Base-by-base conservation (phyloP, 768 basidiomycete genomes). In the Leccinellum albellum region DNA sequence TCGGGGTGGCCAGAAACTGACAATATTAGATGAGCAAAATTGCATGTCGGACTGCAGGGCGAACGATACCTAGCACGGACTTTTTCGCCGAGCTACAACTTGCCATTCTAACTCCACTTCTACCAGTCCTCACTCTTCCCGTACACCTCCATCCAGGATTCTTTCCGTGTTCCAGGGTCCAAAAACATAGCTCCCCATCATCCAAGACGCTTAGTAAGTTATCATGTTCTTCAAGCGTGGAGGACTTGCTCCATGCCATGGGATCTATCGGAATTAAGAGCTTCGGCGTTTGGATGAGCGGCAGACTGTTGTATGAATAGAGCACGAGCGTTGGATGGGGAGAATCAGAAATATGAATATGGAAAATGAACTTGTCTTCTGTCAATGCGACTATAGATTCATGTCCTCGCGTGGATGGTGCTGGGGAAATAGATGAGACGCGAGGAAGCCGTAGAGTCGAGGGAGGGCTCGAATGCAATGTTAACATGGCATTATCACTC, bases 11-110 rank as follows among this genome's bases (percentile, higher is more conserved):
- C 75, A 14, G 87, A 83, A 59, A 93, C 91, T 94, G 45, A 20
- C 8, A 44, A 28, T 3, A 14, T 50, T 35, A 48, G 35, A 56
- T 51, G 23, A 63, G 55, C 13, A 60, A 50, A 20, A 57, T 9
- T 31, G n/a, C 23, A 26, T 10, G 35, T 6, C 17, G 26, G 20
- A 44, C 21, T 50, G 31, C n/a, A 50, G 45, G 51, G 26, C 20
- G 42, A 60, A 61, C 76, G 81, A 57, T 68, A 93, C 94, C 84
- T 57, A 98, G 76, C 6, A 87, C 94, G 4, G 94, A 91, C 73
- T 96, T 96, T 72, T 94, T 94, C 12, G 89, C 86, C 8, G 92
- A 91, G 70, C 92, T 96, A 69, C 94, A 96, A 42, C 88, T 79
- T 15, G 87, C 93, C 70, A 82, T 86, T 57, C 75, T 78, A 54